phyloP scores from a whole-genome alignment of 345 rosid species.

The Brassica rapa region DNA sequence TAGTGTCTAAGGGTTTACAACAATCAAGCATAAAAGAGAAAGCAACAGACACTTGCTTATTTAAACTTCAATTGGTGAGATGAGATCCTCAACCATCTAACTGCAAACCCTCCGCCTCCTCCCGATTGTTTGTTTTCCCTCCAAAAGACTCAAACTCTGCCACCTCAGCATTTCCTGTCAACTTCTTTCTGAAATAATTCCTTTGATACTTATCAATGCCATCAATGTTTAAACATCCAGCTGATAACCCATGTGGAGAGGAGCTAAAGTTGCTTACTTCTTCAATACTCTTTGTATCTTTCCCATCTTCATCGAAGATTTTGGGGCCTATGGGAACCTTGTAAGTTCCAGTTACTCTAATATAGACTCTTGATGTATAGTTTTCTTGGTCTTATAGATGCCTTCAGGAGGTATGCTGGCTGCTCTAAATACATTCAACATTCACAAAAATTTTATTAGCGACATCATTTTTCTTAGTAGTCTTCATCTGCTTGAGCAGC shows the following conservation, averaged over 20 bases:
- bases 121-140: too few species aligned
- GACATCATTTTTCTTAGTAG: not conserved
- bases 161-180: too few species aligned
- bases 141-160: too few species aligned
- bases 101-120: too few species aligned
- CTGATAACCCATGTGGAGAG: constrained; percentile 98
- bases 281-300: constrained; percentile 87
- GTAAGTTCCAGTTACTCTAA: constrained; percentile 48
- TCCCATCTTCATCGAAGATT: constrained; percentile 78
- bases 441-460: not conserved
- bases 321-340: constrained; percentile 26
- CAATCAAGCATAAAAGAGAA: too few species aligned
- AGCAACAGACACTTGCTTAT: too few species aligned
- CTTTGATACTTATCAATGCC: constrained; percentile 52
- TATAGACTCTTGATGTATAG: too few species aligned
- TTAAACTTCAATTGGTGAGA: too few species aligned
- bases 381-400: not conserved
- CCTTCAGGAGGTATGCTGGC: not conserved
- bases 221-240: constrained; percentile 94
- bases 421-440: not conserved
- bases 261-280: constrained; percentile 90
- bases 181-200: too few species aligned
- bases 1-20: too few species aligned
- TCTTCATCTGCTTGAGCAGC: not conserved
- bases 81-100: too few species aligned